phyloP scores from a whole-genome alignment of 225 moss, liverwort and hornwort species.

The Antitrichia curtipendula region DNA sequence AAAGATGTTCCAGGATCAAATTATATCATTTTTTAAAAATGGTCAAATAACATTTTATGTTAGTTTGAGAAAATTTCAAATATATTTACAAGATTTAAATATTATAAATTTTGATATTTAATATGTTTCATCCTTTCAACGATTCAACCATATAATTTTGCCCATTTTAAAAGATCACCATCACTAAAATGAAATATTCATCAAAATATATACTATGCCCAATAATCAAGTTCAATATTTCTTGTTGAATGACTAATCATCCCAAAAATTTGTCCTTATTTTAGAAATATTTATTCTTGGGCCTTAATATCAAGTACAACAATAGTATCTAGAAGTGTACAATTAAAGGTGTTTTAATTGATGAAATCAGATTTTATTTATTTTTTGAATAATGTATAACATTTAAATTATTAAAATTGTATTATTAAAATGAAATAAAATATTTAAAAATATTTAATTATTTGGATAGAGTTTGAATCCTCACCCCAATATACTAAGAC shows the following conservation, averaged over 20 bases:
- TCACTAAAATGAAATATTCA: neutral
- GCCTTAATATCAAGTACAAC: neutral
- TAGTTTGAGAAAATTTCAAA: neutral
- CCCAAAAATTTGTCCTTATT: no score
- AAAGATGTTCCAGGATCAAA: fast-evolving
- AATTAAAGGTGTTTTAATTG: neutral
- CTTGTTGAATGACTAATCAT: fast-evolving
- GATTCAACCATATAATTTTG: no score
- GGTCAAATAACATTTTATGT: neutral
- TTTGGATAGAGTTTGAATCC: neutral
- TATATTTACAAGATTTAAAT: neutral
- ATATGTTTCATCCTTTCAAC: no score
- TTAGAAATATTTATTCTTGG: neutral
- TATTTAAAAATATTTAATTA: no score
- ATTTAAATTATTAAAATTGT: fast-evolving
- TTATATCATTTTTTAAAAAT: neutral
- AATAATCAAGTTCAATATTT: neutral
- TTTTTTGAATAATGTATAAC: neutral
- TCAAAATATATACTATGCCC: fast-evolving
- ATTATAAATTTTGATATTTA: no score
- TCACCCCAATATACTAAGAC: neutral
- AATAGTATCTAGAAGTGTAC: neutral
- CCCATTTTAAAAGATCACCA: neutral
- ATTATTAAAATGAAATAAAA: neutral
- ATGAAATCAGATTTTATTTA: neutral